A percentile compares a stretch with the other conserved stretches of the same genome.
Evolutionary conservation across 176 grass and related monocot species (phyloP).

Genomic region (Bromus sterilis): DNA sequence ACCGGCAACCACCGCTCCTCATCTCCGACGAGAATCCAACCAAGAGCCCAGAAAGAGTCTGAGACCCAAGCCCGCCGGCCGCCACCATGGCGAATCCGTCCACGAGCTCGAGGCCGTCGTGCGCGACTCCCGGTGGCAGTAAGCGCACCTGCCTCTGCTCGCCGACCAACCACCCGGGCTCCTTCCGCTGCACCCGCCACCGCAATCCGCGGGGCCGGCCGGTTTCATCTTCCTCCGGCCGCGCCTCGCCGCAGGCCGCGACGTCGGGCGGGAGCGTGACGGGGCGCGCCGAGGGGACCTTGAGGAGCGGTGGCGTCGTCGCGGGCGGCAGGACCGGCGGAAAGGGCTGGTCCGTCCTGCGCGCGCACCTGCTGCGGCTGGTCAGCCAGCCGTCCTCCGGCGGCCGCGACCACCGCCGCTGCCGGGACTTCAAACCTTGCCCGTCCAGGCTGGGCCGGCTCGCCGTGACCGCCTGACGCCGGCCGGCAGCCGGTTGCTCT

Average conservation of each 20-base stretch:
- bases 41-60: neutral
- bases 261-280: neutral
- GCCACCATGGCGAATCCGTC: slow-evolving; percentile 33
- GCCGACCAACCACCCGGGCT: slow-evolving; percentile 71
- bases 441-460: slow-evolving; percentile 53
- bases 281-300: neutral
- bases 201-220: neutral
- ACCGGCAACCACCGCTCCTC: neutral
- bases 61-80: neutral
- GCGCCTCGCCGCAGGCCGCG: neutral
- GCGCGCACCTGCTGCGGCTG: slow-evolving; percentile 49
- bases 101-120: neutral
- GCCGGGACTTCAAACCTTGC: slow-evolving; percentile 48
- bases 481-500: neutral
- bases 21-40: neutral
- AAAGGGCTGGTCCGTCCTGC: slow-evolving; percentile 44
- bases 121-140: neutral
- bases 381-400: slow-evolving; percentile 35
- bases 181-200: slow-evolving; percentile 76
- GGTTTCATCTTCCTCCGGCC: neutral
- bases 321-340: neutral
- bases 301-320: neutral
- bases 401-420: neutral
- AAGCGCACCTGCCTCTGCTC: slow-evolving; percentile 58
- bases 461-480: slow-evolving; percentile 22